These are phyloP conservation scores for Ganoderma leucocontextum DNA, from an alignment of 1,284 basidiomycete species.

Conservation along the genomic window DNA sequence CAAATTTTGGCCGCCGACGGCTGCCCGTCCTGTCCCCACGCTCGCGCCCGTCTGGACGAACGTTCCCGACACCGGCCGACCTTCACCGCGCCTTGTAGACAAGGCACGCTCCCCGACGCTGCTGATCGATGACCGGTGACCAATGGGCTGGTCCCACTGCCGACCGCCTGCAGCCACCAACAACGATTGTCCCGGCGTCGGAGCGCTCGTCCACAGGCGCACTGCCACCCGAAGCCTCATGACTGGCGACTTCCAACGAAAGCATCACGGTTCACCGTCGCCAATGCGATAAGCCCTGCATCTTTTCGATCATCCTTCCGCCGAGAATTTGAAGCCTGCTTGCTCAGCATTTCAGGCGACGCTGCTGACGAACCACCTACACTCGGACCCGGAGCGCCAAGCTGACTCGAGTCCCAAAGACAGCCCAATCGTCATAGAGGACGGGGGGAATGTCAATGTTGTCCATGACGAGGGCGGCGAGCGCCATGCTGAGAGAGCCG, in stretches of 20 bases:
- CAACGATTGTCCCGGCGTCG: conserved; percentile 27
- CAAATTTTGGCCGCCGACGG: conserved; percentile 12
- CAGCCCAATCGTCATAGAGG: background rate
- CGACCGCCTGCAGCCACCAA: background rate
- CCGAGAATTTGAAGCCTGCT: background rate
- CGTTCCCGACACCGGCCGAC: conserved; percentile 28
- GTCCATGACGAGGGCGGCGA: background rate
- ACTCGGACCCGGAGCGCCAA: background rate
- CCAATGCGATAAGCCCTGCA: background rate
- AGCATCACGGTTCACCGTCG: background rate
- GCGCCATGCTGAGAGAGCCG: background rate
- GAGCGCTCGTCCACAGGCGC: conserved; percentile 24
- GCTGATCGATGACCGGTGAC: no score
- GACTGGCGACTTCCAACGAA: conserved; percentile 11
- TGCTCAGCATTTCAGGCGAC: background rate
- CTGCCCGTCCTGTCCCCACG: background rate
- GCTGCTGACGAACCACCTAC: background rate
- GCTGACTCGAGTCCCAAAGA: background rate
- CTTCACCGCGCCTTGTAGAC: conserved; percentile 14
- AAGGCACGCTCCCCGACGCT: conserved; percentile 16
- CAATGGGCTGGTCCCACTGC: background rate
- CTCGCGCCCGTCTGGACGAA: background rate
- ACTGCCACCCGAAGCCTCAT: conserved; percentile 28
- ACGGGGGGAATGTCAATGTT: background rate
- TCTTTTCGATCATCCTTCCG: conserved; percentile 1